Conservation (phyloP, 1,139 yeast species). For the Debaryomyces subglobosus region DNA sequence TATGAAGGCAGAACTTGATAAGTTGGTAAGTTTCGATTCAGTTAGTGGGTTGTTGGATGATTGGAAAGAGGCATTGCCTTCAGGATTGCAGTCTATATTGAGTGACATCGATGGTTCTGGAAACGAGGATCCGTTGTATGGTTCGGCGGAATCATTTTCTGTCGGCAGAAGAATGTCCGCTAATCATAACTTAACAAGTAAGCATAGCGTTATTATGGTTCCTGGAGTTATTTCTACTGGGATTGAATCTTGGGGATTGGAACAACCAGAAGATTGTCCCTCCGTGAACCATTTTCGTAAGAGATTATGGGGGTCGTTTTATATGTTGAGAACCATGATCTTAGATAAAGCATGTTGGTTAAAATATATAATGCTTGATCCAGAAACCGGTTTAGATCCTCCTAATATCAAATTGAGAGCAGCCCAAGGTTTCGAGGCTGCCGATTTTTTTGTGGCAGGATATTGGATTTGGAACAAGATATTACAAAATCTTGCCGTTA, state of each 20-base stretch:
- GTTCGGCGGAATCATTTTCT: constrained; percentile 80
- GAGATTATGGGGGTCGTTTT: constrained; percentile 95
- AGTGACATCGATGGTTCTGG: constrained; percentile 49
- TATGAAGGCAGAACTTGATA: constrained; percentile 50
- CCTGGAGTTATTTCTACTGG: constrained; percentile 98
- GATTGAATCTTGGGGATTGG: constrained; percentile 87
- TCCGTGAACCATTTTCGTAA: constrained; percentile 83
- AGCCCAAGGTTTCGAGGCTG: constrained; percentile 95
- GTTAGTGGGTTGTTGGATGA: constrained; percentile 56
- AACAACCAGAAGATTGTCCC: constrained; percentile 68
- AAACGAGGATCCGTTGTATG: constrained; percentile 39
- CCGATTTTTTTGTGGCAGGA: constrained; percentile 95
- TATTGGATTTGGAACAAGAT: constrained; percentile 99
- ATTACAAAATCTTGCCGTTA: constrained; percentile 86
- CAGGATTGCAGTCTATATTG: constrained; percentile 61
- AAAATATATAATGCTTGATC: constrained; percentile 85
- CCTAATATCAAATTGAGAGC: constrained; percentile 79
- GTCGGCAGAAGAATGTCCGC: constrained; percentile 72
- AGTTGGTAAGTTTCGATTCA: constrained; percentile 56
- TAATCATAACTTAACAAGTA: constrained; percentile 53
- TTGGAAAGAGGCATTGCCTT: constrained; percentile 72
- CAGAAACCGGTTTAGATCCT: constrained; percentile 92
- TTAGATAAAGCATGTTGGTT: constrained; percentile 93
- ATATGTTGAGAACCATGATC: constrained; percentile 91
- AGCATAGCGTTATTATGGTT: constrained; percentile 84